Base-by-base conservation (phyloP, 225 moss, liverwort and hornwort genomes). In the Bryum argenteum region DNA sequence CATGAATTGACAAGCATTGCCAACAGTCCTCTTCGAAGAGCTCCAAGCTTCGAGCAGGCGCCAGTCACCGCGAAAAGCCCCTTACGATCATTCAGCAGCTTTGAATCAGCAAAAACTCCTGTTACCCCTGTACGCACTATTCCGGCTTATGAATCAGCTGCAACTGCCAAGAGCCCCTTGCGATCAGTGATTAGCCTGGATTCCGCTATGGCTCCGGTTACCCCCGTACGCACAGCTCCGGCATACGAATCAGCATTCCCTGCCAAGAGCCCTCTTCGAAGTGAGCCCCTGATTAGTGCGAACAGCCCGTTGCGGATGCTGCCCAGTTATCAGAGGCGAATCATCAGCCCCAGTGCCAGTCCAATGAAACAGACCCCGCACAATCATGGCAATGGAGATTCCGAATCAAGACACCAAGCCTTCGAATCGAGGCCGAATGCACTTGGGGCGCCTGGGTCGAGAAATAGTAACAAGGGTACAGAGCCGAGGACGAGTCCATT, bases 291-390 rank as follows among this genome's bases (percentile, higher is more conserved):
- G 57, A 86, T 86, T 22, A 86, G 83, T 77, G 83, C 73, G 53
- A 87, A 81, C 67, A 87, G 81, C 67, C 87, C 87, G 43, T 55
- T 84, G 20, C 83, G 83, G 43, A 84, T 87, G 87, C 74, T 87
- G 40, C 87, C 87, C 38, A 87, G 83, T 65, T 81, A 87, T 66
- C 83, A 87, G 73, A 67, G 70, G 48, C 71, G 76, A 67, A 78
- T 81, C 11, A 61, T 75, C 58, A 87, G 83, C 41, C 86, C 83
- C 9, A 64, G 75, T 45, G 77, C 77, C 26, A 84, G 81, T 65
- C 84, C 87, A n/a, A 74, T 87, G 77, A 84, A 79, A 62, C 76
- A 81, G 28, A 56, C 51, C 11, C 66, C 33, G 33, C 33, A 33
- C 33, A 33, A 72, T 19, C 28, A 42, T 48, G 79, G 51, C 57